Evolutionary conservation across 2,329 filamentous ascomycete genomes (phyloP).

Genomic region (Epichloe uncinata): DNA sequence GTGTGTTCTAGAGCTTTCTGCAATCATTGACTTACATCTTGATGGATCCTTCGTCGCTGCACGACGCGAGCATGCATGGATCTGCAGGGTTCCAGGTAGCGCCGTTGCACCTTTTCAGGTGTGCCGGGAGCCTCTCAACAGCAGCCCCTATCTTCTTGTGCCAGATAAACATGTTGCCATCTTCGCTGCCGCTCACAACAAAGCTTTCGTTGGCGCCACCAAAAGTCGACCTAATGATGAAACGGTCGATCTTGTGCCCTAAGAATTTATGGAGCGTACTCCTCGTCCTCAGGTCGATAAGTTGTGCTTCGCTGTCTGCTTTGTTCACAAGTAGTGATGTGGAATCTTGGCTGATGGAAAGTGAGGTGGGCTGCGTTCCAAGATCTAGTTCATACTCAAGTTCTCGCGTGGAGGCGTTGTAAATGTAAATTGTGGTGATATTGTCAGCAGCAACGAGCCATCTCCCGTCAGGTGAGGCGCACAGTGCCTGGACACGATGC

Average conservation of each 20-base stretch:
- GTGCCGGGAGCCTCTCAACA: constrained; percentile 64
- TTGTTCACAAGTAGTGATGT: constrained; percentile 71
- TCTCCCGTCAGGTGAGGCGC: constrained; percentile 67
- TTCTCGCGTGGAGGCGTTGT: constrained; percentile 62
- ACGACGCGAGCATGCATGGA: constrained; percentile 75
- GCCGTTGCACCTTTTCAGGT: constrained; percentile 65
- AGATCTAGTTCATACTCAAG: constrained; percentile 59
- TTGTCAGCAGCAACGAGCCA: constrained; percentile 69
- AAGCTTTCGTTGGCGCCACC: constrained; percentile 89
- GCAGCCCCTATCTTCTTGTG: constrained; percentile 68
- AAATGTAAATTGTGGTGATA: constrained; percentile 60
- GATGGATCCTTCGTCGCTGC: constrained; percentile 74
- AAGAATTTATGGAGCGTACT: constrained; percentile 61
- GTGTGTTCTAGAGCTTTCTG: background rate
- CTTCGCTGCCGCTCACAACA: constrained; percentile 81
- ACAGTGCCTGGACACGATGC: constrained; percentile 71
- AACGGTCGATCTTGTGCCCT: constrained; percentile 63
- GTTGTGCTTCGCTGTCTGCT: constrained; percentile 59
- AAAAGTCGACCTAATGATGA: constrained; percentile 69
- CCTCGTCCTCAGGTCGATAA: constrained; percentile 64
- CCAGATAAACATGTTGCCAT: constrained; percentile 72
- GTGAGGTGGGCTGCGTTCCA: constrained; percentile 58
- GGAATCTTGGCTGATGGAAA: constrained; percentile 74
- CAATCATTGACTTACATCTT: constrained; percentile 54
- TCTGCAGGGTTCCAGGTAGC: constrained; percentile 81